Conservation (phyloP, 2,329 filamentous ascomycete species). For the Fusarium bulbicola region DNA sequence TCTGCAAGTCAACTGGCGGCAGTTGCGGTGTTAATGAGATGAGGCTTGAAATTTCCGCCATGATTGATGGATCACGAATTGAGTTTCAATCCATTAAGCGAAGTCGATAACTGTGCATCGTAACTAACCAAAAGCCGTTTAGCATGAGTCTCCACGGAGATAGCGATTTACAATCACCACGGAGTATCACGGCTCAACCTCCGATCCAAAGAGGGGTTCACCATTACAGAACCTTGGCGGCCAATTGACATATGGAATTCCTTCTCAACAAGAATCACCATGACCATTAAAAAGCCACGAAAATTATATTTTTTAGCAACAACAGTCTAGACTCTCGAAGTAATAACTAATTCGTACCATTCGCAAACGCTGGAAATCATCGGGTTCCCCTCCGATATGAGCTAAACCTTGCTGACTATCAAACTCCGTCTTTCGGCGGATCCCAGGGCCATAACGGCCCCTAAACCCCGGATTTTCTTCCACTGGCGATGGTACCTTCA, state of each 20-base stretch:
- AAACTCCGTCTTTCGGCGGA: background rate
- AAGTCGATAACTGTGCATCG: background rate
- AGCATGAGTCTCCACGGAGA: background rate
- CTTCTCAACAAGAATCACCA: no score
- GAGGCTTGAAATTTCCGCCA: rapidly evolving
- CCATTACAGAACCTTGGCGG: background rate
- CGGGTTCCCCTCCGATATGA: constrained; percentile 1
- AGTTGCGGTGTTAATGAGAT: no score
- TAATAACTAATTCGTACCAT: background rate
- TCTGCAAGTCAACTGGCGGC: rapidly evolving
- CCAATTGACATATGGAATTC: background rate
- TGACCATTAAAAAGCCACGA: background rate
- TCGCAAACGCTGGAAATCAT: background rate
- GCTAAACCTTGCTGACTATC: background rate
- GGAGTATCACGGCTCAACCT: constrained; percentile 8
- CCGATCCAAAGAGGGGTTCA: background rate
- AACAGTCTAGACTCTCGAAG: background rate
- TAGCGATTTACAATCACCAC: constrained; percentile 1
- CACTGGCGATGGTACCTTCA: background rate
- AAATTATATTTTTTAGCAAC: rapidly evolving
- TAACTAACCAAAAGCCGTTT: background rate
- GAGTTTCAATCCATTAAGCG: background rate
- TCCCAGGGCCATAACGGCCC: background rate
- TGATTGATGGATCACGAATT: background rate
- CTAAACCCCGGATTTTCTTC: constrained; percentile 14